Conservation (phyloP, 768 basidiomycete genomes). For the Boletus sp. region DNA sequence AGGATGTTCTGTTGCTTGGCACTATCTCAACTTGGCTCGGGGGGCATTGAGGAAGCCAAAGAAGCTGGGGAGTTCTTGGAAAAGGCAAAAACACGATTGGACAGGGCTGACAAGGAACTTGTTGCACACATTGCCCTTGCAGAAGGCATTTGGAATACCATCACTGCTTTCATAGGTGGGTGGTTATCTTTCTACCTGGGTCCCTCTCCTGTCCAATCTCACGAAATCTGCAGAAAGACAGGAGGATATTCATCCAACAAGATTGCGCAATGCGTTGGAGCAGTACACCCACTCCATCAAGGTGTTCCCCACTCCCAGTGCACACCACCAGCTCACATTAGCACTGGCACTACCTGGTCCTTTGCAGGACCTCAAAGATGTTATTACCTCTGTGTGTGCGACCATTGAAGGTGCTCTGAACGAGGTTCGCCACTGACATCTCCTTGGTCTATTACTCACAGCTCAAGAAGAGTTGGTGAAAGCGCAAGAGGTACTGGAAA, state of each 20-base stretch:
- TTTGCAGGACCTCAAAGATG: slow-evolving; percentile 60
- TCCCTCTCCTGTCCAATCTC: not conserved
- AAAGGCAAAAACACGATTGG: slow-evolving; percentile 56
- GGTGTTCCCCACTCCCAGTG: slow-evolving; percentile 48
- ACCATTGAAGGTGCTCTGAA: slow-evolving; percentile 70
- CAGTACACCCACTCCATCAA: slow-evolving; percentile 49
- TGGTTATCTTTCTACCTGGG: not conserved
- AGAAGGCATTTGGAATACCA: slow-evolving; percentile 68
- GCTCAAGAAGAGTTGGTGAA: slow-evolving; percentile 77
- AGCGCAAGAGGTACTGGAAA: slow-evolving; percentile 71
- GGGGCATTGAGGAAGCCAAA: slow-evolving; percentile 53
- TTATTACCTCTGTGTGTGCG: slow-evolving; percentile 59
- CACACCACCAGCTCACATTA: slow-evolving; percentile 78
- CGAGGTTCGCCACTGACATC: slow-evolving; percentile 82
- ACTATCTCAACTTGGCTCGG: slow-evolving; percentile 31
- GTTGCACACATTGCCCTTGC: slow-evolving; percentile 60
- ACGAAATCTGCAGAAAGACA: slow-evolving; percentile 54
- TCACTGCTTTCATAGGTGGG: slow-evolving; percentile 69
- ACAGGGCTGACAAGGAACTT: slow-evolving; percentile 47
- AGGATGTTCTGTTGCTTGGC: slow-evolving; percentile 67
- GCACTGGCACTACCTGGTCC: slow-evolving; percentile 64
- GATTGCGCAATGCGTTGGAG: slow-evolving; percentile 54
- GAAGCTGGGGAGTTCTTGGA: slow-evolving; percentile 60
- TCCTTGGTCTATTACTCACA: slow-evolving; percentile 79
- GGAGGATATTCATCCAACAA: slow-evolving; percentile 52